Percentiles rank a stretch among this genome's conserved stretches.
Evolutionary conservation across 345 rosid species (phyloP).

Genomic region (Carallia brachiata): DNA sequence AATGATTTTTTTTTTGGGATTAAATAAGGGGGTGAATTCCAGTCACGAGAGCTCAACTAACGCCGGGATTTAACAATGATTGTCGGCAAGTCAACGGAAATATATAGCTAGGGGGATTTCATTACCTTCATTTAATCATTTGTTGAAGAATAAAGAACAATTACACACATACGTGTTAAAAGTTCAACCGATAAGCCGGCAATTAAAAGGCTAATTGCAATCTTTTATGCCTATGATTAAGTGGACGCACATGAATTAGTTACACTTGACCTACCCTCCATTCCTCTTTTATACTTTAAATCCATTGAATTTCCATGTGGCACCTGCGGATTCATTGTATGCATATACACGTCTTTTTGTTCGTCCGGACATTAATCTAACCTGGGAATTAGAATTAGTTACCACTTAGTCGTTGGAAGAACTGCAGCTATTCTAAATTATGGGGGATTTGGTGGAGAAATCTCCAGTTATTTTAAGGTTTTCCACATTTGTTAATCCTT

Average conservation of each 20-base stretch:
- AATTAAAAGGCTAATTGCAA: background rate
- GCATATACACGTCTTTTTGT: background rate
- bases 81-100: no score
- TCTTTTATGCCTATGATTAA: conserved; percentile 8
- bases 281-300: background rate
- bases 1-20: no score
- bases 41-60: no score
- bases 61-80: no score
- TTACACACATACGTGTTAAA: no score
- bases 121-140: no score
- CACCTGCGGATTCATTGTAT: background rate
- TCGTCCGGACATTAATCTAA: background rate
- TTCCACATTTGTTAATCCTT: background rate
- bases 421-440: background rate
- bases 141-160: no score
- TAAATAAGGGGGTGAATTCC: no score
- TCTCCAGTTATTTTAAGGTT: background rate
- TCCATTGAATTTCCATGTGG: background rate
- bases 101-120: no score
- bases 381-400: background rate
- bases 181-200: no score
- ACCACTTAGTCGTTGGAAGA: no score
- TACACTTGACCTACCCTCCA: background rate
- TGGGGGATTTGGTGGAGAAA: conserved; percentile 4
- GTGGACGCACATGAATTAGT: conserved; percentile 5